phyloP scores from a whole-genome alignment of 2,329 filamentous ascomycete genomes.

The Hypoxylon sp. region DNA sequence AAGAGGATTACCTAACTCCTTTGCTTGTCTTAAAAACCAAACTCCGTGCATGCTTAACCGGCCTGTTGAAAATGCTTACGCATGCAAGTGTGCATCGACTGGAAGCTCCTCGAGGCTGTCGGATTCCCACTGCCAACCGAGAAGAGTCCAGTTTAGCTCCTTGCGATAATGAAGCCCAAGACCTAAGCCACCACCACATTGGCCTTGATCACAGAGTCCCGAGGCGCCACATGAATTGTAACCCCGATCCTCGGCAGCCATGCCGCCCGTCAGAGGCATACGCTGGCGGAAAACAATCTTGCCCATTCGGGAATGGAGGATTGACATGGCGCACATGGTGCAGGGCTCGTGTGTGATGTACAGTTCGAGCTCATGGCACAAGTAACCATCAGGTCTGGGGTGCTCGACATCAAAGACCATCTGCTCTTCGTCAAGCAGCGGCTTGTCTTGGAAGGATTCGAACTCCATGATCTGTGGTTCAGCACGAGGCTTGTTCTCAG shows the following conservation, averaged over 20 bases:
- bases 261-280: constrained; percentile 82
- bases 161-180: constrained; percentile 75
- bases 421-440: constrained; percentile 73
- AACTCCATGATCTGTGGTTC: constrained; percentile 57
- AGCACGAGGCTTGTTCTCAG: constrained; percentile 56
- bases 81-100: constrained; percentile 61
- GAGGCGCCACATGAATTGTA: constrained; percentile 49
- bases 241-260: constrained; percentile 78
- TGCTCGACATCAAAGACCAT: constrained; percentile 70
- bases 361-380: constrained; percentile 92
- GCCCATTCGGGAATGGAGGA: constrained; percentile 91
- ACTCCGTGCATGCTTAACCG: constrained; percentile 40
- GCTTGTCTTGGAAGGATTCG: constrained; percentile 73
- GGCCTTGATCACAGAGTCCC: constrained; percentile 44
- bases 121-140: constrained; percentile 79
- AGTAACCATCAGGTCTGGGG: constrained; percentile 79
- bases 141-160: constrained; percentile 86
- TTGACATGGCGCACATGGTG: constrained; percentile 95
- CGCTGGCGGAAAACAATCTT: constrained; percentile 81
- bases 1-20: constrained; percentile 62
- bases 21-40: constrained; percentile 51
- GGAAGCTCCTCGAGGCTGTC: constrained; percentile 50
- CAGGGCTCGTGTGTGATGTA: constrained; percentile 97
- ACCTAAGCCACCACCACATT: constrained; percentile 62
- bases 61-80: constrained; percentile 51